A percentile compares a stretch with the other conserved stretches of the same genome.
phyloP scores from a whole-genome alignment of 1,139 yeast genomes.

The Chernovozyma sophiae-reginae region DNA sequence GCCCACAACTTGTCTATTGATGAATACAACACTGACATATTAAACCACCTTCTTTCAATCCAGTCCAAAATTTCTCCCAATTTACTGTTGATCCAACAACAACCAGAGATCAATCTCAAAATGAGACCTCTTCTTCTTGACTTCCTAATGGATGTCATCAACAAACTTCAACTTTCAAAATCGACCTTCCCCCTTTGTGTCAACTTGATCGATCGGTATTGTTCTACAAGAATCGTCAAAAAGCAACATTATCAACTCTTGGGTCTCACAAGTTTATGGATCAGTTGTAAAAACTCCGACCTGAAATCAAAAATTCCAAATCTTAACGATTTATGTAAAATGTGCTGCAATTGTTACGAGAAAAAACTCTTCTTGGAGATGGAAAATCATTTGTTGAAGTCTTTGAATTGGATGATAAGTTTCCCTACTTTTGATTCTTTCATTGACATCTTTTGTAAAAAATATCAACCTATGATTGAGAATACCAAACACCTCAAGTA shows the following conservation, averaged over 20 bases:
- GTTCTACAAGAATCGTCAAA: slow-evolving; percentile 46
- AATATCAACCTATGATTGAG: slow-evolving; percentile 11
- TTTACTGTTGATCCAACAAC: slow-evolving; percentile 42
- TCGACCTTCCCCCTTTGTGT: slow-evolving; percentile 55
- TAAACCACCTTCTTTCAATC: slow-evolving; percentile 32
- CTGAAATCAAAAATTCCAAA: slow-evolving; percentile 63
- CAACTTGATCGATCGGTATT: slow-evolving; percentile 50
- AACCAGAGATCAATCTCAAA: slow-evolving; percentile 47
- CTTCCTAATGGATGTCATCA: slow-evolving; percentile 51
- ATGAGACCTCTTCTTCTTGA: slow-evolving; percentile 51
- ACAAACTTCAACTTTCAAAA: slow-evolving; percentile 44
- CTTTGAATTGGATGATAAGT: slow-evolving; percentile 53
- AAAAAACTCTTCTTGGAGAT: slow-evolving; percentile 59
- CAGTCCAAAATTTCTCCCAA: slow-evolving; percentile 35
- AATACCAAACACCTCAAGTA: slow-evolving; percentile 35
- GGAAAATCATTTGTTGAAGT: slow-evolving; percentile 63
- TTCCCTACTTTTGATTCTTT: slow-evolving; percentile 60
- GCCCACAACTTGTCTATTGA: slow-evolving; percentile 36
- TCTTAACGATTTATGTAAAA: slow-evolving; percentile 49
- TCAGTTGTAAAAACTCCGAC: slow-evolving; percentile 68
- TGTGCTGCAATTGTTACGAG: slow-evolving; percentile 62
- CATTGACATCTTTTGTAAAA: slow-evolving; percentile 49
- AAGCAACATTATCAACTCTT: slow-evolving; percentile 60
- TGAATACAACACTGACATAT: slow-evolving; percentile 41
- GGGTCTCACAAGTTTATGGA: slow-evolving; percentile 72